Evolutionary conservation across 495 filamentous ascomycete genomes (phyloP), one percentile per base, ranked within the genome.

Genomic region (Oleoguttula mirabilis): DNA sequence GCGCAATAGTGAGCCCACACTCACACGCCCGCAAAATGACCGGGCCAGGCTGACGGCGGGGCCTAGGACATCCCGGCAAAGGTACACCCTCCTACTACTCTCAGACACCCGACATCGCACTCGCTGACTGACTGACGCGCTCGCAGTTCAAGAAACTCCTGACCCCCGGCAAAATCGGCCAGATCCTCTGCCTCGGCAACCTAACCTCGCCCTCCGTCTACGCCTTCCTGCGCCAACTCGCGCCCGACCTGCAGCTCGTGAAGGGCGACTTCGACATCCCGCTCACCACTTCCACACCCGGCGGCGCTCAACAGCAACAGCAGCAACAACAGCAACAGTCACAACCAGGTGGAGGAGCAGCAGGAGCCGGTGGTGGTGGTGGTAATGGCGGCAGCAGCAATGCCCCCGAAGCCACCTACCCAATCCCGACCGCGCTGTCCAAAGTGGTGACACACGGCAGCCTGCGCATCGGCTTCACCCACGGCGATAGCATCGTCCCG

Each of bases 141-240:
- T 45, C 21, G 28, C 62, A 96, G 88, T 99, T 99, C 75, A 86
- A 85, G 58, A 96, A 95, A 60, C 90, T 99, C 61, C 79, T 99
- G 52, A 82, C 87, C 10, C 90, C 92, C 8, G 92, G 92, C 55
- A 96, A 96, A 67, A 99, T 99, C 57, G 83, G 82, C 47, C 90
- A 99, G 62, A 96, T 87, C 34, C 76, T 99, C 47, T 96, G 90
- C 63, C 77, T 99, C 8, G 90, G 90, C 43, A 99, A 99, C 67
- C 75, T 96, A 28, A 99, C 90, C 51, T 84, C 92, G 66, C 84
- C 85, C 59, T 74, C 82, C 47, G 94, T 87, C 34, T 94, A 88
- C 70, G 84, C 93, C 50, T 94, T 92, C 71, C 85, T 96, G 27
- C 86, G 88, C 50, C 71, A 75, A 55, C 77, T 96, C 57, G 79